A percentile compares a stretch with the other conserved stretches of the same genome.
phyloP scores from a whole-genome alignment of 1,284 basidiomycete genomes.

The Prillingera fragicola region DNA sequence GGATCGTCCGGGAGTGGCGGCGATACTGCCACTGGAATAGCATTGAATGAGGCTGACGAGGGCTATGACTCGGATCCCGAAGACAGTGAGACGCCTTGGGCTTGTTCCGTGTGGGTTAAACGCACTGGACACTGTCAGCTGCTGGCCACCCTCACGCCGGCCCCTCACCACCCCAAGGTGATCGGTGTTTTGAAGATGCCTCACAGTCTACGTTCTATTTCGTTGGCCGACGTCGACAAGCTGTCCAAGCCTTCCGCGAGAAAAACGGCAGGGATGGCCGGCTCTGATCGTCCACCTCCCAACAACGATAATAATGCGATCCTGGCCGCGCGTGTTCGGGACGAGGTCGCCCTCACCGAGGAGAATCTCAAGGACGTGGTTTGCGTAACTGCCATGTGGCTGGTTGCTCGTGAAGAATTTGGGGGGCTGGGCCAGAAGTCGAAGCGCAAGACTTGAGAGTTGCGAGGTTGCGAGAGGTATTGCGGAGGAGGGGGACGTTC shows the following conservation, averaged over 20 bases:
- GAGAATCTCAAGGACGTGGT: conserved; percentile 94
- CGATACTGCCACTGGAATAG: no score
- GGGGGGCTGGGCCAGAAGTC: conserved; percentile 77
- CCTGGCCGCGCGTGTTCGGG: conserved; percentile 26
- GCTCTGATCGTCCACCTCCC: no score
- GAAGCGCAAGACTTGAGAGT: conserved; percentile 16
- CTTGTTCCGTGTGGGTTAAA: conserved; percentile 56
- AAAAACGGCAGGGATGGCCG: no score
- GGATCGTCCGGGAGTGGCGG: no score
- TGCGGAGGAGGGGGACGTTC: background rate
- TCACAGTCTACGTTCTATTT: conserved; percentile 71
- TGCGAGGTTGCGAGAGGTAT: background rate
- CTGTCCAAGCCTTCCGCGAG: no score
- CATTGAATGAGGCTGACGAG: conserved; percentile 23
- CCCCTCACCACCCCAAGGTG: conserved; percentile 93
- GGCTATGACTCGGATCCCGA: conserved; percentile 72
- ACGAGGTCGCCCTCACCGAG: conserved; percentile 63
- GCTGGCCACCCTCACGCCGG: conserved; percentile 73
- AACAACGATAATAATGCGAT: no score
- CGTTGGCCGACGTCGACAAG: conserved; percentile 23
- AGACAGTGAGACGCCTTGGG: conserved; percentile 93
- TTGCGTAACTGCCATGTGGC: conserved; percentile 80
- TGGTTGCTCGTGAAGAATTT: conserved; percentile 86
- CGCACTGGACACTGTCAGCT: conserved; percentile 33
- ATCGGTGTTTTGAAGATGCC: conserved; percentile 86